Evolutionary conservation across 495 filamentous ascomycete genomes (phyloP), one percentile per base, ranked within the genome.

Genomic region (Xylaria bambusicola): DNA sequence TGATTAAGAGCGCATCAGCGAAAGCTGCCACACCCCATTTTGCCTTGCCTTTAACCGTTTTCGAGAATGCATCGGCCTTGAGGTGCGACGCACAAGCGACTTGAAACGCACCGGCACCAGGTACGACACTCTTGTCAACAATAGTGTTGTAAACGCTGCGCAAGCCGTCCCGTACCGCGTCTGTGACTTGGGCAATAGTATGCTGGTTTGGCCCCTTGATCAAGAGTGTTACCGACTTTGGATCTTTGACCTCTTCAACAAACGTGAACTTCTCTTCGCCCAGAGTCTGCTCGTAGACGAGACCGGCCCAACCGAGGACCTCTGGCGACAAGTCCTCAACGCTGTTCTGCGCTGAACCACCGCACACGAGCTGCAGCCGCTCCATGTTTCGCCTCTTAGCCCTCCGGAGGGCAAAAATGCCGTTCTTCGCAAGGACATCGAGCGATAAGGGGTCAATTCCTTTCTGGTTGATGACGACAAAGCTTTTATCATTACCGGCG

Each of bases 211-310:
- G 94, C 6, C 94, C 94, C 80, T 98, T 98, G 79, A 98, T 97
- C 55, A 98, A 82, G 12, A 98, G 80, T 18, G 94, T 98, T n/a
- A 98, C 95, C 5, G 95, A 97, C 80, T 98, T 98, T 50, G 94
- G 90, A 50, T 98, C 90, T 82, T 97, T 98, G 64, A 98, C 94
- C 58, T 98, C 95, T 74, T 98, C 95, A 62, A 98, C 84, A 65
- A 98, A 98, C 15, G 94, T 98, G 77, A 90, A 98, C 78, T 98
- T 98, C 79, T 98, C 94, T 79, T 98, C 94, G 52, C 94, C 94
- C 4, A 98, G 84, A 70, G 95, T 90, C 77, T 98, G 93, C 79
- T 98, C 94, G 66, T 98, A 97, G 41, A 98, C 94, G 36, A 89
- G 81, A 48, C 94, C 94, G 52, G 95, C 94, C 94, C 94, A 98